phyloP scores from a whole-genome alignment of 2,329 filamentous ascomycete genomes.

The Claviceps quebecensis region DNA sequence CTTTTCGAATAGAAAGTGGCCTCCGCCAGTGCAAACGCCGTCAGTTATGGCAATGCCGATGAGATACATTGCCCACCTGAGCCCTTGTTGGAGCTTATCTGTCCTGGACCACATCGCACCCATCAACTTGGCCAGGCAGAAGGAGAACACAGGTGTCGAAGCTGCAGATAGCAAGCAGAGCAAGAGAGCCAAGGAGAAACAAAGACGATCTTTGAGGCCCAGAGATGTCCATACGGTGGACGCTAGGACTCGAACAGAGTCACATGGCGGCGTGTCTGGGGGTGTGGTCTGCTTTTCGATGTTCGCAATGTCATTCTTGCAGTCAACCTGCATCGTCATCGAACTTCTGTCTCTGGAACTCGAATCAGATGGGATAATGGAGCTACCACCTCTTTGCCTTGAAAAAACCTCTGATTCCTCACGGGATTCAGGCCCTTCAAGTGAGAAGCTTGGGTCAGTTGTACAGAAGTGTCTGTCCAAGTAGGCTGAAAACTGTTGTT shows the following conservation, averaged over 20 bases:
- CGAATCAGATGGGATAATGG: neutral
- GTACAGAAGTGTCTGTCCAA: conserved; percentile 2
- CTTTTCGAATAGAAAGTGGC: conserved; percentile 58
- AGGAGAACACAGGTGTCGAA: conserved; percentile 62
- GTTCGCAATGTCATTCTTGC: neutral
- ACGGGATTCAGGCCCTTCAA: neutral
- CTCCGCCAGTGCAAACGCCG: conserved; percentile 47
- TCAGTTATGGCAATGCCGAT: conserved; percentile 55
- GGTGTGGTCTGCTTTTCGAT: neutral
- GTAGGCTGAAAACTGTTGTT: conserved; percentile 4
- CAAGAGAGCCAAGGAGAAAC: conserved; percentile 46
- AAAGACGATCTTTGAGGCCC: conserved; percentile 30
- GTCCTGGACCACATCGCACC: conserved; percentile 48
- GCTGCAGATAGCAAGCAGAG: conserved; percentile 50
- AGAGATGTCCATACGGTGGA: conserved; percentile 58
- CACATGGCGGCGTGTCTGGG: neutral
- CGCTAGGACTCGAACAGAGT: conserved; percentile 11
- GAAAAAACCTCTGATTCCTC: neutral
- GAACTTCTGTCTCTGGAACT: neutral
- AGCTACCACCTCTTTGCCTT: neutral
- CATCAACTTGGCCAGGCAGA: conserved; percentile 59
- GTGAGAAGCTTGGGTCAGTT: neutral
- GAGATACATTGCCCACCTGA: conserved; percentile 57
- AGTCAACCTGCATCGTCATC: neutral
- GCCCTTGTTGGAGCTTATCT: conserved; percentile 34